Evolutionary conservation across 2,329 filamentous ascomycete genomes (phyloP).

Genomic region (Cladorrhinum sp.): DNA sequence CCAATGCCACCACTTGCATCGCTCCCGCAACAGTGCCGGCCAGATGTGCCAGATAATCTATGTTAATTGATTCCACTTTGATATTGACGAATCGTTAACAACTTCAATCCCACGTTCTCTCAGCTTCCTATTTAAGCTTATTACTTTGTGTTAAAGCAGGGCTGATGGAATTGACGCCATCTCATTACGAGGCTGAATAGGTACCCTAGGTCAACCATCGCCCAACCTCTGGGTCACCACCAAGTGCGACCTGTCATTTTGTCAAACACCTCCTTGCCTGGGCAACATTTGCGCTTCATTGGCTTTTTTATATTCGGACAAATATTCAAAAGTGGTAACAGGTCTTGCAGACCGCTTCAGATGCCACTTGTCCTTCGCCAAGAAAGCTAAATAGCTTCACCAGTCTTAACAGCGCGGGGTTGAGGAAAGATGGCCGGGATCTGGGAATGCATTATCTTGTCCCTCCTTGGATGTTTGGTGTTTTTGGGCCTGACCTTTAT

Average conservation of each 20-base stretch:
- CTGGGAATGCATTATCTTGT: constrained; percentile 3
- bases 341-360: background rate
- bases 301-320: background rate
- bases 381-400: background rate
- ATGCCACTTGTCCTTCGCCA: constrained; percentile 1
- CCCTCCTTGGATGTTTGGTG: constrained; percentile 15
- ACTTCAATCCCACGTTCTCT: constrained; percentile 14
- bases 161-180: background rate
- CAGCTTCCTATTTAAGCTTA: constrained; percentile 10
- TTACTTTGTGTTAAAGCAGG: constrained; percentile 1
- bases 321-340: background rate
- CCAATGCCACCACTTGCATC: constrained; percentile 10
- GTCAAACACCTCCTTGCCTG: background rate
- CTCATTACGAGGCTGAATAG: constrained; percentile 10
- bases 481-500: constrained; percentile 1
- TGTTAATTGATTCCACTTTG: constrained; percentile 15
- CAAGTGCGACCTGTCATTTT: background rate
- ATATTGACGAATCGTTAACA: constrained; percentile 13
- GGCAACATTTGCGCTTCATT: background rate
- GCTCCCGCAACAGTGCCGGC: constrained; percentile 3
- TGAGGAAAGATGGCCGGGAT: background rate
- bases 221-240: background rate
- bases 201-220: background rate
- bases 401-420: background rate
- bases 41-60: constrained; percentile 24